Evolutionary conservation across 164 flowering plant species (phyloP), one percentile per base, ranked within the genome.

Genomic region (Platanus orientalis): DNA sequence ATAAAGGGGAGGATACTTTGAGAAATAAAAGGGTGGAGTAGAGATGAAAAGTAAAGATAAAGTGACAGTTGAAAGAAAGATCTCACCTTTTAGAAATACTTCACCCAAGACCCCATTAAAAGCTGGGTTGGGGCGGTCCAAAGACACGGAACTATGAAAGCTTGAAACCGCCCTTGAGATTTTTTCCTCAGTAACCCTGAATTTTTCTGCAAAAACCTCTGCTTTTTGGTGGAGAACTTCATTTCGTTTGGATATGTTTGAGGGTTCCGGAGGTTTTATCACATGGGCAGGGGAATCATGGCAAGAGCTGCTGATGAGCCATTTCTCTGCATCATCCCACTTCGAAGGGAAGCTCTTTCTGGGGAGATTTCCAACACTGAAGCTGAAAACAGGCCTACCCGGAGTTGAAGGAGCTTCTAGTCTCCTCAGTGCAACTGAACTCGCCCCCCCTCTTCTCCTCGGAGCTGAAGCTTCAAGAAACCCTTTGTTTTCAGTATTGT

Each of bases 261-360:
- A 67, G 39, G 77, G 39, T 12, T 75, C 78, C 7, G 57, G 64
- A 19, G 76, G 58, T 69, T 70, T 75, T 45, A 67, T 69, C 3
- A 63, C 20, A 70, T 83, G 87, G 48, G 82, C 87, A 58, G 95
- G 95, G 32, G 96, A 92, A 10, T 81, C 90, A 67, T 86, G 79
- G 76, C 83, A 78, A 62, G 90, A 75, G 50, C 75, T 79, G 58
- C 77, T 78, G 7, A 78, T 75, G 26, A 93, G 79, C 98, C 98
- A 93, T 74, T 90, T 93, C 72, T 89, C 89, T 26, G 98, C 98
- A 75, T 93, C 90, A 67, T 89, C 97, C 98, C 97, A 93, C 64
- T 93, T 93, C 6, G 98, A 93, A 72, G 98, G 96, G 44, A 85
- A 76, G 48, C 68, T 71, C 68, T 84, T 90, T 64, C 86, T 84